These are phyloP conservation scores for Mycena kentingensis DNA, from an alignment of 768 basidiomycete genomes.

Conservation along the genomic window DNA sequence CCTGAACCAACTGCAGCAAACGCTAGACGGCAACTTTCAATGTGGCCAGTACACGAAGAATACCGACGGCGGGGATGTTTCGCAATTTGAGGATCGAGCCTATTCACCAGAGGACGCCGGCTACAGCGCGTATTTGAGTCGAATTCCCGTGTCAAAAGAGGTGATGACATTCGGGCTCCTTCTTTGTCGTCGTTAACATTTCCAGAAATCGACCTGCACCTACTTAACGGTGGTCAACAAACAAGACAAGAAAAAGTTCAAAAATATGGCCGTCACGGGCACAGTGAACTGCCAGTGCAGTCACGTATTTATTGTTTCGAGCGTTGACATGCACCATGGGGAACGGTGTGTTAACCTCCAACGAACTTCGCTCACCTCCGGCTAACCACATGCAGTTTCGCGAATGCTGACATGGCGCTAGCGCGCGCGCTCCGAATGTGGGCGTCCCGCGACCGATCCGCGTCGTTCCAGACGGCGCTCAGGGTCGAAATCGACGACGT, in stretches of 20 bases:
- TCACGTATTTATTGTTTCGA: not conserved
- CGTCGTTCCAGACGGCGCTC: not conserved
- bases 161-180: too few species aligned
- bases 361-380: not conserved
- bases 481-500: not conserved
- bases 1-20: conserved; percentile 13
- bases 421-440: too few species aligned
- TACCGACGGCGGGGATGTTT: conserved; percentile 25
- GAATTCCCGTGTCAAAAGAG: conserved; percentile 9
- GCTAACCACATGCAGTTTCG: not conserved
- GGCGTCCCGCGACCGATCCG: too few species aligned
- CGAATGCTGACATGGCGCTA: too few species aligned
- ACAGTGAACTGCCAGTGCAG: not conserved
- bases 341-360: not conserved
- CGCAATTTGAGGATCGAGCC: conserved; percentile 16
- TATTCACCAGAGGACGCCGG: conserved; percentile 19
- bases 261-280: not conserved
- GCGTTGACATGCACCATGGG: not conserved
- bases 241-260: too few species aligned
- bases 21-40: conserved; percentile 27
- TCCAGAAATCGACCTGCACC: not conserved
- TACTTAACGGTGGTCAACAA: not conserved
- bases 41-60: conserved; percentile 23
- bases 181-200: too few species aligned
- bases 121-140: conserved; percentile 19